phyloP scores from a whole-genome alignment of 495 filamentous ascomycete genomes.

The Daldinia caldariorum region DNA sequence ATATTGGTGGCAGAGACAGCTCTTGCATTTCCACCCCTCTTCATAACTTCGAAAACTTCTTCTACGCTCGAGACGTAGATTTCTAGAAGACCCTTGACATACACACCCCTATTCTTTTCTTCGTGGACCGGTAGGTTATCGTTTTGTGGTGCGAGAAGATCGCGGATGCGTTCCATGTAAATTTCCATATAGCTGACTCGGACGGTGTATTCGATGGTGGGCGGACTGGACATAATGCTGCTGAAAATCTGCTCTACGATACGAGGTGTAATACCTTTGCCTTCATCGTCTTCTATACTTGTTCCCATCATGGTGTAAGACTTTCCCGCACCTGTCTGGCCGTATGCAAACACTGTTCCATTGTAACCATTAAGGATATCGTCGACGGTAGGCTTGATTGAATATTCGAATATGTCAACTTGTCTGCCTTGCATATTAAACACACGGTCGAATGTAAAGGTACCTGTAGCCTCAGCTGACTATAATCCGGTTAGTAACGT shows the following conservation, averaged over 20 bases:
- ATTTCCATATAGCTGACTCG: constrained; percentile 99
- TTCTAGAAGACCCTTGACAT: constrained; percentile 94
- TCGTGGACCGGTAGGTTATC: constrained; percentile 98
- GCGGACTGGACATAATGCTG: constrained; percentile 88
- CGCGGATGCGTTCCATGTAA: constrained; percentile 98
- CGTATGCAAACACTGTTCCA: constrained; percentile 98
- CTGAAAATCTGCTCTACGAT: constrained; percentile 98
- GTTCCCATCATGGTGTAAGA: constrained; percentile 99
- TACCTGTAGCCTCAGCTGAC: constrained; percentile 83
- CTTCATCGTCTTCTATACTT: constrained; percentile 90
- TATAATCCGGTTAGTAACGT: constrained; percentile 49
- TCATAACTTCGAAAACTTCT: constrained; percentile 97
- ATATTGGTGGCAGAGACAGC: constrained; percentile 99
- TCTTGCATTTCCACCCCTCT: constrained; percentile 85
- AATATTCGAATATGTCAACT: constrained; percentile 94
- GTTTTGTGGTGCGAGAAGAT: constrained; percentile 89
- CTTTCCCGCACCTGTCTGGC: constrained; percentile 98
- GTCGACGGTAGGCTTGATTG: constrained; percentile 93
- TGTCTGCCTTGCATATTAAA: constrained; percentile 93
- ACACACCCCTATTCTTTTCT: constrained; percentile 94
- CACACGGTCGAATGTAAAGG: constrained; percentile 97
- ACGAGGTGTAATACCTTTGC: constrained; percentile 93
- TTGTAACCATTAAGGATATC: constrained; percentile 99
- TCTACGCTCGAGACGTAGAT: constrained; percentile 95
- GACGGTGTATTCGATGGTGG: constrained; percentile 97